Evolutionary conservation across 306 rosid species (phyloP), one percentile per base, ranked within the genome.

Genomic region (Inga oerstediana): DNA sequence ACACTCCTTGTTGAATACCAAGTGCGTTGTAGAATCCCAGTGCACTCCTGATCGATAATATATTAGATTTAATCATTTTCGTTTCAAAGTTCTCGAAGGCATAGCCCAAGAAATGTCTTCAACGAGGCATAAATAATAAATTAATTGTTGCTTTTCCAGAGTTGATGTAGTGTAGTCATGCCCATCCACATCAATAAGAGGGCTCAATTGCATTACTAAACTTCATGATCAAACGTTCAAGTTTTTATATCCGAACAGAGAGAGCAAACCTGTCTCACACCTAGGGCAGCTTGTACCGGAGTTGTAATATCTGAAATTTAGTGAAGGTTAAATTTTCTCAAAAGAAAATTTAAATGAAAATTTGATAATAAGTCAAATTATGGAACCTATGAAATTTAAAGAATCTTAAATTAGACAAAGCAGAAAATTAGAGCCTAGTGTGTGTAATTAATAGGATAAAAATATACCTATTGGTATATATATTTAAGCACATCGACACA

Each of bases 271-370:
- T 97, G 98, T 94, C 99, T 92, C 83, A 97, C 99, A 83, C 99
- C 98, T 87, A 97, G 89, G 66, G 99, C 99, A 79, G 99, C 99
- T 94, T 97, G 99, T 64, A 97, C 81, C n/a, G 99, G 99, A 86
- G 99, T 94, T n/a, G n/a, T n/a, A n/a, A n/a, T n/a, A n/a, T n/a
- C n/a, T n/a, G n/a, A n/a, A n/a, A n/a, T n/a, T n/a, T n/a, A n/a
- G n/a, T n/a, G n/a, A n/a, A n/a, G n/a, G n/a, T n/a, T n/a, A n/a
- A n/a, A n/a, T n/a, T n/a, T n/a, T n/a, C n/a, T n/a, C n/a, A n/a
- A n/a, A n/a, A n/a, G n/a, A n/a, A n/a, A n/a, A n/a, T n/a, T n/a
- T n/a, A n/a, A n/a, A n/a, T n/a, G n/a, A n/a, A n/a, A n/a, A n/a
- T n/a, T n/a, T n/a, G n/a, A n/a, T n/a, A n/a, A n/a, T n/a, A n/a